phyloP scores from a whole-genome alignment of 345 rosid genomes.

The Erucastrum elatum region DNA sequence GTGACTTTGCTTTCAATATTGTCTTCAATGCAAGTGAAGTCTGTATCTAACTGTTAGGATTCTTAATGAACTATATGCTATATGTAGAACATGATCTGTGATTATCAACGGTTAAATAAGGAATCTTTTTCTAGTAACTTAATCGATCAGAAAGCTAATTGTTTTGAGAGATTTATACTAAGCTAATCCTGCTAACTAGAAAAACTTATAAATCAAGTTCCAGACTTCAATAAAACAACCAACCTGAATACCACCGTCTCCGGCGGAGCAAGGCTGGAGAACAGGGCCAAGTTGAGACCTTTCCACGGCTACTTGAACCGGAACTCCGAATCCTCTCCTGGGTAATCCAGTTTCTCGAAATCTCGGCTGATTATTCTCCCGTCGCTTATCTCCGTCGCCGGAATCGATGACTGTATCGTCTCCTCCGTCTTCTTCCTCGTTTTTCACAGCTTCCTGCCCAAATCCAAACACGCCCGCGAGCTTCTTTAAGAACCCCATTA shows the following conservation, averaged over 20 bases:
- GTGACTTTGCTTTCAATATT: background rate
- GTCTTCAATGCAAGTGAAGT: background rate
- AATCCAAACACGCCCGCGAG: constrained; percentile 81
- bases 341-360: constrained; percentile 69
- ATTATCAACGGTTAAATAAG: background rate
- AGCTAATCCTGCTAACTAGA: background rate
- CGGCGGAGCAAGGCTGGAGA: constrained; percentile 60
- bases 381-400: constrained; percentile 22
- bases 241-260: constrained; percentile 97
- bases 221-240: background rate
- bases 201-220: background rate
- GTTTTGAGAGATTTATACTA: background rate
- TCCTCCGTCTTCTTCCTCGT: constrained; percentile 33
- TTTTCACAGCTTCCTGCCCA: constrained; percentile 41
- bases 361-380: constrained; percentile 27
- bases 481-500: constrained; percentile 80
- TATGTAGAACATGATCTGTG: background rate
- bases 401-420: constrained; percentile 10
- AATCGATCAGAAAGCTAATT: background rate
- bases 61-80: background rate
- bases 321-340: constrained; percentile 77
- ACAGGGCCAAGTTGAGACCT: constrained; percentile 65
- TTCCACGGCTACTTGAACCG: constrained; percentile 78
- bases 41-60: background rate
- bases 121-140: background rate